Evolutionary conservation across 176 grass and related monocot species (phyloP).

Genomic region (Echinochloa phyllopogon): DNA sequence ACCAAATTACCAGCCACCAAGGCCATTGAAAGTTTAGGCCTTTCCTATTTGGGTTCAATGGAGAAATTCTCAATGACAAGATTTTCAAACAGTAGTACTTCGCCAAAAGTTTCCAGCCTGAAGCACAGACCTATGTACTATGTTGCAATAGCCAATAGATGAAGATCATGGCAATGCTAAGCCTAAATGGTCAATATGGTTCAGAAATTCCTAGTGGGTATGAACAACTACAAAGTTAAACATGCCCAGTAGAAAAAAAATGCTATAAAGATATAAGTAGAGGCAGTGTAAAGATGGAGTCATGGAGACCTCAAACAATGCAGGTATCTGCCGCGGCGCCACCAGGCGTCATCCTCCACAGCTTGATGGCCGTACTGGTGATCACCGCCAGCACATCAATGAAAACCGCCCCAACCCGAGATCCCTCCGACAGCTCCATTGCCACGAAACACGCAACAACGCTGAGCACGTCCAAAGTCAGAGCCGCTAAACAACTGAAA

Average conservation of each 20-base stretch:
- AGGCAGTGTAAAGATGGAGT: background rate
- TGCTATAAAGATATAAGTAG: background rate
- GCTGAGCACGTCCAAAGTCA: background rate
- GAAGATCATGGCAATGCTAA: background rate
- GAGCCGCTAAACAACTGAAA: background rate
- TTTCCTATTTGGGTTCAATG: background rate
- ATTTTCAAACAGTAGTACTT: background rate
- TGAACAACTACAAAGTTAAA: background rate
- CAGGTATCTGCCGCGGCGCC: no score
- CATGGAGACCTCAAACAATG: background rate
- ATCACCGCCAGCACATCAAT: background rate
- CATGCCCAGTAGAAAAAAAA: background rate
- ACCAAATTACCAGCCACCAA: background rate
- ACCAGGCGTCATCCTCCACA: background rate
- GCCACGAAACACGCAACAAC: background rate
- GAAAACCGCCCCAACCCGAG: background rate
- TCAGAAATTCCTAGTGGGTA: background rate
- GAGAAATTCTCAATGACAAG: background rate
- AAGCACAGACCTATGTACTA: background rate
- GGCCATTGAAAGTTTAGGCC: background rate
- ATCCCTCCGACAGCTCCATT: background rate
- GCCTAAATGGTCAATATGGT: background rate
- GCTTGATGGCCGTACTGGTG: background rate
- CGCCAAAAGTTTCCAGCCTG: background rate
- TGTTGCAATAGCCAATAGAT: background rate